A percentile compares a stretch with the other conserved stretches of the same genome.
Conservation (phyloP, 2,329 filamentous ascomycete species). For the Claviceps sp. region DNA sequence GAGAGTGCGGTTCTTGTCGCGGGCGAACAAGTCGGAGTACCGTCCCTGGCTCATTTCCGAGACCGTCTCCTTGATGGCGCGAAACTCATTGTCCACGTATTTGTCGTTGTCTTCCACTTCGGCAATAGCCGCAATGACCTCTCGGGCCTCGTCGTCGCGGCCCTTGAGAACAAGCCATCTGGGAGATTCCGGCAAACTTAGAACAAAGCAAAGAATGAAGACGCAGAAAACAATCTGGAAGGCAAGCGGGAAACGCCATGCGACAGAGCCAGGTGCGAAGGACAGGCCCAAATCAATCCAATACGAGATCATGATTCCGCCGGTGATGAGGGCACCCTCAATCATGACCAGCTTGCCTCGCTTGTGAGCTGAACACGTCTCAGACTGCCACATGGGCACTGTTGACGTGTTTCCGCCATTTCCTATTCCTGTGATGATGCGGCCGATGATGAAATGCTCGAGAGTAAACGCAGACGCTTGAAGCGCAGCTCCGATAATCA, state of each 20-base stretch:
- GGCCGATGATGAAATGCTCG: slow-evolving; percentile 42
- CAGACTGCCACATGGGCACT: slow-evolving; percentile 46
- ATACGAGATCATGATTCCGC: slow-evolving; percentile 43
- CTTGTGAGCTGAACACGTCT: slow-evolving; percentile 43
- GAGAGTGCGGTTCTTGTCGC: slow-evolving; percentile 41
- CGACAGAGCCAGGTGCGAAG: slow-evolving; percentile 27
- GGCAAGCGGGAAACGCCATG: slow-evolving; percentile 46
- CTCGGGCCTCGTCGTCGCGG: slow-evolving; percentile 31
- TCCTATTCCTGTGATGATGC: slow-evolving; percentile 45
- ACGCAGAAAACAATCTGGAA: slow-evolving; percentile 44
- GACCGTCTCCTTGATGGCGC: slow-evolving; percentile 52
- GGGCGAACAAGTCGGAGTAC: slow-evolving; percentile 44
- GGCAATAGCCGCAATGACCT: slow-evolving; percentile 39
- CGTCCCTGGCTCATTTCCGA: slow-evolving; percentile 51
- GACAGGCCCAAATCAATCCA: slow-evolving; percentile 48
- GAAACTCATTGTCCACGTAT: slow-evolving; percentile 43
- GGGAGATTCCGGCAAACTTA: slow-evolving; percentile 41
- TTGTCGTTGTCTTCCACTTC: slow-evolving; percentile 40
- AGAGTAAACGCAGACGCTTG: slow-evolving; percentile 43
- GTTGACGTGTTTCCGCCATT: slow-evolving; percentile 45
- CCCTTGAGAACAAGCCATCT: slow-evolving; percentile 34
- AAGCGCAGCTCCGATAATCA: slow-evolving; percentile 43
- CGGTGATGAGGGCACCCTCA: slow-evolving; percentile 43
- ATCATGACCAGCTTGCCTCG: slow-evolving; percentile 49
- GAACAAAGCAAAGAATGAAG: slow-evolving; percentile 39